These are phyloP conservation scores for Aspergillus candidus DNA, from an alignment of 2,329 filamentous ascomycete genomes.

Conservation along the genomic window DNA sequence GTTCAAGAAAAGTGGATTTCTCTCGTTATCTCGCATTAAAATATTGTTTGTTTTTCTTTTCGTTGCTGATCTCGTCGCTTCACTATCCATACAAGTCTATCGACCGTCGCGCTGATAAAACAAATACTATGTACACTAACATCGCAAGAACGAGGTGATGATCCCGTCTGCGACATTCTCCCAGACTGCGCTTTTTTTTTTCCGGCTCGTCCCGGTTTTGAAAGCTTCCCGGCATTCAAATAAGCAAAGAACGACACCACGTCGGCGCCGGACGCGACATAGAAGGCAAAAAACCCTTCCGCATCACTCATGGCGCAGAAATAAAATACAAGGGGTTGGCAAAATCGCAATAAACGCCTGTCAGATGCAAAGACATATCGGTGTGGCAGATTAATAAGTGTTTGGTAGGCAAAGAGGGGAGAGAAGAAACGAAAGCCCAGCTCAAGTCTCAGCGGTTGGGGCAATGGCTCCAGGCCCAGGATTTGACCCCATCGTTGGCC, in stretches of 20 bases:
- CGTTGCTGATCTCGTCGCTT: slow-evolving; percentile 33
- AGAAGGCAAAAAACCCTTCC: slow-evolving; percentile 2
- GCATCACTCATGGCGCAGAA: slow-evolving; percentile 10
- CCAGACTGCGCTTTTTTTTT: slow-evolving; percentile 4
- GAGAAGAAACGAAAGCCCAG: slow-evolving; percentile 16
- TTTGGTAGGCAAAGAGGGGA: slow-evolving; percentile 11
- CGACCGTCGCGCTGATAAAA: slow-evolving; percentile 16
- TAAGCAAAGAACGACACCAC: slow-evolving; percentile 1
- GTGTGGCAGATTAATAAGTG: slow-evolving; percentile 10
- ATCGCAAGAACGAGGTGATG: slow-evolving; percentile 17
- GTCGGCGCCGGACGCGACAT: slow-evolving; percentile 6
- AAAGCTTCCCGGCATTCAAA: slow-evolving; percentile 11
- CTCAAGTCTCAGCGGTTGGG: slow-evolving; percentile 27
- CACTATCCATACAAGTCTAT: slow-evolving; percentile 34
- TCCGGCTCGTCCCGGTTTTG: slow-evolving; percentile 1
- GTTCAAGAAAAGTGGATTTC: slow-evolving; percentile 11
- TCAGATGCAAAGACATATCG: slow-evolving; percentile 26
- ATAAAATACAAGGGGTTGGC: slow-evolving; percentile 21
- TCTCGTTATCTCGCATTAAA: slow-evolving; percentile 24
- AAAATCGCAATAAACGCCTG: slow-evolving; percentile 24
- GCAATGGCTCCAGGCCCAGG: slow-evolving; percentile 25
- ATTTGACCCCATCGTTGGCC: slow-evolving; percentile 25
- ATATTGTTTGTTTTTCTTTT: slow-evolving; percentile 26
- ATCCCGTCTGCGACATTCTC: slow-evolving; percentile 17
- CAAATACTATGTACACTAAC: slow-evolving; percentile 36